Evolutionary conservation across 805 yeast species (phyloP), one percentile per base, ranked within the genome.

Genomic region (Kluyveromyces wickerhamii): DNA sequence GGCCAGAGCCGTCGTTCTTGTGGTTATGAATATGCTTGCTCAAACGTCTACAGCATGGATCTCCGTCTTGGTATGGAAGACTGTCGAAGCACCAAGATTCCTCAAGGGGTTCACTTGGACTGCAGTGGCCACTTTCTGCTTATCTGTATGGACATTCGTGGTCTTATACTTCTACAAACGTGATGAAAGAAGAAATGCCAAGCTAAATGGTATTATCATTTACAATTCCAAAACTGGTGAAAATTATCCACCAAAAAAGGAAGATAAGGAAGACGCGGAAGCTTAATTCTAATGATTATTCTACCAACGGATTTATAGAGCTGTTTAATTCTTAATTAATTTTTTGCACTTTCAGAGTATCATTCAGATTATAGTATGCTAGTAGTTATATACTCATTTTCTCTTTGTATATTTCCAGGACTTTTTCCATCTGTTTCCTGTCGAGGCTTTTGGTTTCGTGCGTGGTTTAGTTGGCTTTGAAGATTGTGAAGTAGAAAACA

Each of bases 11-110:
- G 63, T 72, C 16, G 63, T 67, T 27, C 58, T 74, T 40, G 71
- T 72, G 19, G 47, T 63, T n/a, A 66, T 71, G 70, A 73, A 73
- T 48, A 51, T 57, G 24, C 45, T 73, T 28, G 76, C 79, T 4
- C 76, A 72, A 45, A 62, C 72, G 3, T 64, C 74, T 13, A 66
- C 72, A 13, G 74, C 75, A 0, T 74, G 74, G 71, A 67, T 66
- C 39, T 57, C 75, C 2, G 67, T 69, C 4, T 43, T 64, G 21
- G 60, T 60, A 15, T 63, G 61, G 59, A 44, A 46, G 37, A 75
- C 82, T 1, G 64, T 56, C 2, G 75, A 73, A 25, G 68, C 74
- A 10, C 83, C 82, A 15, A 51, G 73, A 17, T 76, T 57, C 51
- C 54, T 61, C 22, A 72, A 65, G 43, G 83, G 82, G 39, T 76